Evolutionary conservation across 192 early-diverging fungal species (phyloP).

Genomic region (Linnemannia zychae): DNA sequence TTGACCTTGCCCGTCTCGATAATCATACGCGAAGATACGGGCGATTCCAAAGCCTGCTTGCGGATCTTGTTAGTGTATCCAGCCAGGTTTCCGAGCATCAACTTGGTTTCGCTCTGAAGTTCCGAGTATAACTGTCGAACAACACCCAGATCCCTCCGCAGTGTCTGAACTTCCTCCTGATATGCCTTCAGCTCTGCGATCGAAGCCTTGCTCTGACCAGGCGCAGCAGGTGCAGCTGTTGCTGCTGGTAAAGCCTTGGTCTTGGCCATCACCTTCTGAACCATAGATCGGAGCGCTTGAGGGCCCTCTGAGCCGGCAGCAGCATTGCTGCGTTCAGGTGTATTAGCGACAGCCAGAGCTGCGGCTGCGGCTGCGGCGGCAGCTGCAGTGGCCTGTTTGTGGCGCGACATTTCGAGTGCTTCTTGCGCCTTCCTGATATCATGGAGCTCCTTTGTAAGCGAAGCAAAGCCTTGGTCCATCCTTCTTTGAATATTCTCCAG

Average conservation of each 20-base stretch:
- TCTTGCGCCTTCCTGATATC: constrained; percentile 59
- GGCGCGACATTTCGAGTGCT: constrained; percentile 26
- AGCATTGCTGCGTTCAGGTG: background rate
- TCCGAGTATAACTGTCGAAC: constrained; percentile 67
- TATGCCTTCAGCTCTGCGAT: constrained; percentile 54
- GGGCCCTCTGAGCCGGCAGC: background rate
- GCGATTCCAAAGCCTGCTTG: constrained; percentile 46
- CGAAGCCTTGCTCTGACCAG: constrained; percentile 17
- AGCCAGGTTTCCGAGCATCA: constrained; percentile 55
- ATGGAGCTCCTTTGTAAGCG: constrained; percentile 55
- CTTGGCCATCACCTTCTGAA: constrained; percentile 42
- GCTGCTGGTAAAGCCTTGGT: constrained; percentile 12
- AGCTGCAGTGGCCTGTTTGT: constrained; percentile 29
- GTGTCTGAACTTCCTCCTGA: constrained; percentile 60
- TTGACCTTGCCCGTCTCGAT: constrained; percentile 73
- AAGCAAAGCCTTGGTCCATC: constrained; percentile 57
- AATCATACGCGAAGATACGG: constrained; percentile 57
- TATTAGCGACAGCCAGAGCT: background rate
- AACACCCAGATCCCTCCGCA: constrained; percentile 63
- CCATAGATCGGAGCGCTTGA: constrained; percentile 33
- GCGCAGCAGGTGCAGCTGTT: background rate
- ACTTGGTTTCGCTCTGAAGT: constrained; percentile 60
- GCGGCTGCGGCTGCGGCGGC: constrained; percentile 17
- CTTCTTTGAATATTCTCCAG: constrained; percentile 62
- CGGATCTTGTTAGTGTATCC: constrained; percentile 55